These are phyloP conservation scores for Komagataea norvegica DNA, from an alignment of 1,139 yeast genomes.

Conservation along the genomic window DNA sequence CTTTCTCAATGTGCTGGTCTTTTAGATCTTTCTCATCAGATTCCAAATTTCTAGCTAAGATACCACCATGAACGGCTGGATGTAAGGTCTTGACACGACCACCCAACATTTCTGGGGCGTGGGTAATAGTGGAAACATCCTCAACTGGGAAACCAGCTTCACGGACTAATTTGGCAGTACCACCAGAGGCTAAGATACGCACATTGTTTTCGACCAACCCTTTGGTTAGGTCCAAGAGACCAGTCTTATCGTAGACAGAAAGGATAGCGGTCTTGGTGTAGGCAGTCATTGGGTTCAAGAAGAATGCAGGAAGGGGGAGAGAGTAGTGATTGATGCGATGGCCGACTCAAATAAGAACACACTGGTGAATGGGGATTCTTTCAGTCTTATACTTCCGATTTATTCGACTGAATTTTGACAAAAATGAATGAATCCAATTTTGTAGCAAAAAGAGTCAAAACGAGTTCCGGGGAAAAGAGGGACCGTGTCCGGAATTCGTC, in stretches of 20 bases:
- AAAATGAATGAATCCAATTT: slow-evolving; percentile 12
- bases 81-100: slow-evolving; percentile 98
- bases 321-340: too few relatives aligned
- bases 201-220: slow-evolving; percentile 86
- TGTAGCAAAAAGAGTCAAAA: slow-evolving; percentile 11
- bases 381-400: slow-evolving; percentile 1
- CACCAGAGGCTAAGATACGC: slow-evolving; percentile 93
- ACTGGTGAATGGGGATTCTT: slow-evolving; percentile 1
- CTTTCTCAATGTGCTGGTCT: slow-evolving; percentile 88
- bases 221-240: slow-evolving; percentile 90
- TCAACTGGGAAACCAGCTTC: slow-evolving; percentile 98
- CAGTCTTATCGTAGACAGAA: slow-evolving; percentile 97
- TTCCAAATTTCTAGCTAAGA: slow-evolving; percentile 87
- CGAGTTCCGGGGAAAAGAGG: slow-evolving; percentile 1
- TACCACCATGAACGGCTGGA: slow-evolving; percentile 99
- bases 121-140: slow-evolving; percentile 90
- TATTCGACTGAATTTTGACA: not conserved
- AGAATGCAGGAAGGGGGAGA: too few relatives aligned
- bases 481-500: not conserved
- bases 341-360: not conserved
- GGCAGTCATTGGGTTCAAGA: slow-evolving; percentile 23
- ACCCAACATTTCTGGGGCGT: slow-evolving; percentile 98
- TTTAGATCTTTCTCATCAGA: slow-evolving; percentile 84
- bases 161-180: slow-evolving; percentile 89
- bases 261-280: slow-evolving; percentile 83